A percentile compares a stretch with the other conserved stretches of the same genome.
Conservation (phyloP, 345 rosid species). For the Camelina laxa region DNA sequence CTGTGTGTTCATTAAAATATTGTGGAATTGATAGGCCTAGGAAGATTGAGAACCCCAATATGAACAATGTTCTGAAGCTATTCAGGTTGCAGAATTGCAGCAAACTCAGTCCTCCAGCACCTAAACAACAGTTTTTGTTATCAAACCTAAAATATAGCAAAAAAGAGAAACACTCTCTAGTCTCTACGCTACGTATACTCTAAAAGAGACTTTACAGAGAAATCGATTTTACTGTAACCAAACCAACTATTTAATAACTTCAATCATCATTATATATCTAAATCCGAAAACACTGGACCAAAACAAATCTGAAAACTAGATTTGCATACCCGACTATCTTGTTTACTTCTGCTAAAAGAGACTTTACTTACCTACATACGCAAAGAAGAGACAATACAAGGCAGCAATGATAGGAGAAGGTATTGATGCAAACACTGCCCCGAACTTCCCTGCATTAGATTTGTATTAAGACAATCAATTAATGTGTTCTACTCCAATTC, state of each 20-base stretch:
- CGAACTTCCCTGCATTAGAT: conserved; percentile 77
- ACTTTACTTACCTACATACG: conserved; percentile 77
- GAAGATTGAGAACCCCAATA: conserved; percentile 88
- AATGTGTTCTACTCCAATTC: neutral
- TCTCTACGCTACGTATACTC: too few species aligned
- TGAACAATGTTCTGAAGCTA: conserved; percentile 79
- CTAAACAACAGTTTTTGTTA: conserved; percentile 47
- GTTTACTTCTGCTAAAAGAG: neutral
- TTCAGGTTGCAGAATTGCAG: conserved; percentile 94
- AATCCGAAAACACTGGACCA: neutral
- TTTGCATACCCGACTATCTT: neutral
- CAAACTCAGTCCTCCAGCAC: conserved; percentile 87
- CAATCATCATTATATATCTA: too few species aligned
- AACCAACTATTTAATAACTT: too few species aligned
- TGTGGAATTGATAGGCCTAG: conserved; percentile 89
- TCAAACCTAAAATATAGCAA: neutral
- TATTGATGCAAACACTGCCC: conserved; percentile 92
- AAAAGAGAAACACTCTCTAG: neutral
- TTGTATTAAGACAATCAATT: neutral
- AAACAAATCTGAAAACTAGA: neutral
- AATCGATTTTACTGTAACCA: too few species aligned
- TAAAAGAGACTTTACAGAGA: too few species aligned
- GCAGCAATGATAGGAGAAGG: conserved; percentile 85
- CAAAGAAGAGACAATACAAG: conserved; percentile 86
- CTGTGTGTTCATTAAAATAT: conserved; percentile 90